Conservation (phyloP, 495 filamentous ascomycete species). For the Aspergillus sclerotiicarbonarius region DNA sequence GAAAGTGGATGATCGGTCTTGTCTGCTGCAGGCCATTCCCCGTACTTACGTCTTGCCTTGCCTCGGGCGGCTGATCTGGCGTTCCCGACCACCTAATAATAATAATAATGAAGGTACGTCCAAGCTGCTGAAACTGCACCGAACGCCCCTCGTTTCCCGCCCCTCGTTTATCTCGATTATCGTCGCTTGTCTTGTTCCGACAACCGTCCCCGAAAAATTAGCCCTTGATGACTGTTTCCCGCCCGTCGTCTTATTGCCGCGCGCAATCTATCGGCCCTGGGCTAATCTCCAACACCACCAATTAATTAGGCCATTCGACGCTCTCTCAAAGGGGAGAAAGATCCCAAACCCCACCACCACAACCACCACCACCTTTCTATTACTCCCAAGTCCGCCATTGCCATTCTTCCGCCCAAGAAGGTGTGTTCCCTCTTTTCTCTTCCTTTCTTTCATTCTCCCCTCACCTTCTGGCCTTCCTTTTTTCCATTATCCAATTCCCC, state of each 20-base stretch:
- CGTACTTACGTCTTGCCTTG: background rate
- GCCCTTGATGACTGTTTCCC: background rate
- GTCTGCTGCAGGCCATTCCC: background rate
- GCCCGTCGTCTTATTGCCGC: constrained; percentile 1
- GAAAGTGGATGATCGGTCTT: background rate
- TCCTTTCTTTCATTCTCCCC: constrained; percentile 7
- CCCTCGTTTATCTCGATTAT: constrained; percentile 23
- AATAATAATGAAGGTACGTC: constrained; percentile 28
- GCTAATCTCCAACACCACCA: background rate
- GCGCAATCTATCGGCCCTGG: background rate
- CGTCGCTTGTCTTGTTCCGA: constrained; percentile 10
- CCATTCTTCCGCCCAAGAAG: constrained; percentile 96
- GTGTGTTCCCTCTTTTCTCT: constrained; percentile 47
- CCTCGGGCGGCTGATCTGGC: background rate
- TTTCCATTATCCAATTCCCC: background rate
- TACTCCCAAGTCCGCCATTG: constrained; percentile 87
- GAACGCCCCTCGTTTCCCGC: constrained; percentile 14
- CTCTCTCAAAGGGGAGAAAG: constrained; percentile 84
- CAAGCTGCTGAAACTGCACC: constrained; percentile 2
- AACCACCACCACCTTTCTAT: constrained; percentile 68
- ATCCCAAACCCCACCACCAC: constrained; percentile 67
- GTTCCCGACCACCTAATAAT: background rate
- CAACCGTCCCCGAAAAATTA: constrained; percentile 14
- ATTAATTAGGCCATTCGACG: constrained; percentile 68
- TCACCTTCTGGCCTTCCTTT: constrained; percentile 10